Evolutionary conservation across 2,329 filamentous ascomycete species (phyloP).

Genomic region (Didymella keratinophila): DNA sequence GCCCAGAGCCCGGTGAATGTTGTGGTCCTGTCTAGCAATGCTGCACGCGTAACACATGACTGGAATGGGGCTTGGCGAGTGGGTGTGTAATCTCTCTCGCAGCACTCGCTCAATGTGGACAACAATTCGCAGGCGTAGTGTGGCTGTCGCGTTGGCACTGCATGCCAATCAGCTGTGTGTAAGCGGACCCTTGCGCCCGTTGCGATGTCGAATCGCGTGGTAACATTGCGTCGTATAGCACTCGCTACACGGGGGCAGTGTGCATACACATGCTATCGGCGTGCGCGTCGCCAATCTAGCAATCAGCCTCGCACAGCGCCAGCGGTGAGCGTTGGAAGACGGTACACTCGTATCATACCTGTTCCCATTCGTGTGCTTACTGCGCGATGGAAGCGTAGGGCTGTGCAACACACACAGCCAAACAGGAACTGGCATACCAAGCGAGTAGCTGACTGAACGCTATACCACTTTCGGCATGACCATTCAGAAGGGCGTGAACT

Average conservation of each 20-base stretch:
- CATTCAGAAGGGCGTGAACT: conserved; percentile 22
- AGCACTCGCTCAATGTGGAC: neutral
- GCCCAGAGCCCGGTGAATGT: conserved; percentile 8
- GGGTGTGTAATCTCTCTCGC: conserved; percentile 1
- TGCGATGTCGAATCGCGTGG: conserved; percentile 15
- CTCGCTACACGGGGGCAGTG: conserved; percentile 13
- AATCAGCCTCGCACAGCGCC: conserved; percentile 17
- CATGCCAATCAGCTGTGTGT: conserved; percentile 10
- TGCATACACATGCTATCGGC: conserved; percentile 15
- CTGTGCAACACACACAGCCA: conserved; percentile 27
- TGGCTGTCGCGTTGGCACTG: conserved; percentile 9
- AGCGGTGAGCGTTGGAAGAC: conserved; percentile 14
- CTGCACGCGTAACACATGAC: conserved; percentile 7
- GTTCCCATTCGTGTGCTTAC: conserved; percentile 8
- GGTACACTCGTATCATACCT: neutral
- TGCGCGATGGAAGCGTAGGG: conserved; percentile 30
- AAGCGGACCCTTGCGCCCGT: conserved; percentile 19
- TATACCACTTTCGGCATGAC: conserved; percentile 22
- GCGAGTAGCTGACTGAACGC: conserved; percentile 31
- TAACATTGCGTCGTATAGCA: conserved; percentile 17
- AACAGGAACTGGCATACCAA: conserved; percentile 23
- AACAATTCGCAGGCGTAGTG: conserved; percentile 4
- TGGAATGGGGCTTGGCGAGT: conserved; percentile 3
- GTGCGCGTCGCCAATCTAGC: conserved; percentile 11
- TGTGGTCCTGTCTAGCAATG: conserved; percentile 5